Conservation (phyloP, 805 yeast species). For the Kodamaea lidongshanica region DNA sequence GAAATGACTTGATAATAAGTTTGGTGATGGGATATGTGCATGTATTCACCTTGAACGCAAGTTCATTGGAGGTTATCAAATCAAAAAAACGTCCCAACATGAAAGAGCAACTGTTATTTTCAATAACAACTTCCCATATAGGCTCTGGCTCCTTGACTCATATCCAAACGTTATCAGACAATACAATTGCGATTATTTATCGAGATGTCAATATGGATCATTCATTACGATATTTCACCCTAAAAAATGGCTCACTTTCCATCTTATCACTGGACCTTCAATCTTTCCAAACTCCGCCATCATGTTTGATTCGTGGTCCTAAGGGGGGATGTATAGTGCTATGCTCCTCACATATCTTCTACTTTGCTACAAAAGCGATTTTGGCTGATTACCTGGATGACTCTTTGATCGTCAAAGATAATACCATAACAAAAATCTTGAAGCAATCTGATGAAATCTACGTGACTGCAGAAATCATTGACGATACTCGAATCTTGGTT, state of each 20-base stretch:
- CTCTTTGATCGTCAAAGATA: too few species aligned
- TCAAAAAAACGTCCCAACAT: too few species aligned
- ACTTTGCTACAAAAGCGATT: constrained; percentile 19
- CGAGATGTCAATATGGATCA: constrained; percentile 30
- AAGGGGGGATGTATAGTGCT: constrained; percentile 25
- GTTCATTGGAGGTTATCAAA: constrained; percentile 1
- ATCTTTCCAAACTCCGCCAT: constrained; percentile 27
- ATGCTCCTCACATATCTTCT: constrained; percentile 22
- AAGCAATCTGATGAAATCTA: too few species aligned
- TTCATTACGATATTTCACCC: constrained; percentile 25
- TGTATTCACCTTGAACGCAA: constrained; percentile 1
- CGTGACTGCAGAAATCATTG: too few species aligned
- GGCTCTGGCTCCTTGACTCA: constrained; percentile 16
- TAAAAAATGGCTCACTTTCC: constrained; percentile 8
- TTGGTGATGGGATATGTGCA: constrained; percentile 10
- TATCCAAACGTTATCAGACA: constrained; percentile 10
- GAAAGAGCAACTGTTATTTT: too few species aligned
- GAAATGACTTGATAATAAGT: constrained; percentile 17
- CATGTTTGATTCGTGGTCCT: constrained; percentile 16
- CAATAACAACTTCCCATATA: constrained; percentile 11
- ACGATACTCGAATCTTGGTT: constrained; percentile 21
- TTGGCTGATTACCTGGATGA: constrained; percentile 7
- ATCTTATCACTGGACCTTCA: constrained; percentile 18
- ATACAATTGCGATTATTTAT: constrained; percentile 23
- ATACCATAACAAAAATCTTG: constrained; percentile 8